Conservation (phyloP, 805 yeast genomes). For the Dipodascopsis tothii region DNA sequence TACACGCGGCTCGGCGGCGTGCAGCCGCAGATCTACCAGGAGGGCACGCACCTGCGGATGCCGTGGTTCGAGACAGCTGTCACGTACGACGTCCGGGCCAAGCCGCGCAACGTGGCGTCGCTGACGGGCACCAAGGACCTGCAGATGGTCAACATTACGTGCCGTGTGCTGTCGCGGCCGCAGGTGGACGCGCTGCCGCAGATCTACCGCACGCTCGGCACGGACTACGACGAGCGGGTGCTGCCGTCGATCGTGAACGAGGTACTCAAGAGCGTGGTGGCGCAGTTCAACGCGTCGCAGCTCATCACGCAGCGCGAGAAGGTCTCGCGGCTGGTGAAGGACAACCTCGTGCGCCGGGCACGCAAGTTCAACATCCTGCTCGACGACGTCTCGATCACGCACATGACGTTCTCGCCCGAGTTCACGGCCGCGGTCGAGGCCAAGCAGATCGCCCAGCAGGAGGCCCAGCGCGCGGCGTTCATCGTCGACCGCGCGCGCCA, state of each 20-base stretch:
- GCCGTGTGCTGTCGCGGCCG: conserved; percentile 92
- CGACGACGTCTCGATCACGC: conserved; percentile 94
- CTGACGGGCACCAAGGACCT: conserved; percentile 96
- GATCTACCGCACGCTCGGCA: conserved; percentile 86
- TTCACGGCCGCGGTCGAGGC: conserved; percentile 96
- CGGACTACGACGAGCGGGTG: conserved; percentile 93
- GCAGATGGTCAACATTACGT: conserved; percentile 98
- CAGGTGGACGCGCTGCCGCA: conserved; percentile 68
- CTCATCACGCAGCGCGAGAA: conserved; percentile 98
- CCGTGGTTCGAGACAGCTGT: conserved; percentile 95
- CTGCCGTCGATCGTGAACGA: conserved; percentile 97
- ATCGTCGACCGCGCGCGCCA: conserved; percentile 94
- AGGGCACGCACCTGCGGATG: conserved; percentile 89
- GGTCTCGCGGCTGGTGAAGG: conserved; percentile 85
- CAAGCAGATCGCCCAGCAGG: conserved; percentile 98
- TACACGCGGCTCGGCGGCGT: conserved; percentile 85
- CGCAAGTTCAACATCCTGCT: conserved; percentile 74
- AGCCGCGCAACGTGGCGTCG: conserved; percentile 91
- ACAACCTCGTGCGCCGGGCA: conserved; percentile 85
- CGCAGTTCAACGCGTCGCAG: conserved; percentile 97
- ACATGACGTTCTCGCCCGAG: conserved; percentile 95
- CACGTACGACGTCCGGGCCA: conserved; percentile 90
- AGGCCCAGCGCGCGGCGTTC: conserved; percentile 96
- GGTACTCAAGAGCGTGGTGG: conserved; percentile 91
- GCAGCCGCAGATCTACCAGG: conserved; percentile 70